Base-by-base conservation (phyloP, 495 filamentous ascomycete species). In the Annulohypoxylon stygium region DNA sequence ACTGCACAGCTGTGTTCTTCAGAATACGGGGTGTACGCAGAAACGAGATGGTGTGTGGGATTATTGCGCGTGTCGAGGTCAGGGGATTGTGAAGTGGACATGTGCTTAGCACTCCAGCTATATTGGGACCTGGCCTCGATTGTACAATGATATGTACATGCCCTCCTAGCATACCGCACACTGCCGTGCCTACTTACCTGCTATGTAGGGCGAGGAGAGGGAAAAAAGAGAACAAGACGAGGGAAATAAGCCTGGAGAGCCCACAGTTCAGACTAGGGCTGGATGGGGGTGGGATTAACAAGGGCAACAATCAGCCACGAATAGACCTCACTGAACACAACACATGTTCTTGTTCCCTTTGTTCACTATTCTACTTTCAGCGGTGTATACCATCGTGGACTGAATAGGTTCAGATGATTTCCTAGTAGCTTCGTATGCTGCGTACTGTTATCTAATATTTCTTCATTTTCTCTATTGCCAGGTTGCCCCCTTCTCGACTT, bases 31-130 rank as follows among this genome's bases (percentile, higher is more conserved):
- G 63, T 66, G 61, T 66, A 59, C 43, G 34, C 43, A 45, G 9
- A 60, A 57, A 68, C 26, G 58, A 61, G 41, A 60, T 65, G 69
- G 73, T 69, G 73, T 64, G 57, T 74, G 69, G 63, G 66, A 74
- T 61, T 65, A 75, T 75, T 69, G 61, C 73, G 69, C 73, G 65
- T 75, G 73, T 71, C 57, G 12, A 73, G 65, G 73, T 72, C 73
- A 69, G 53, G 69, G 64, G 63, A 68, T 70, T 50, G n/a, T 57
- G 41, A 26, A 57, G 67, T 74, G 65, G 73, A 23, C 72, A 71
- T 61, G 67, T 74, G 72, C 69, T 76, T 70, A 72, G 37, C 53
- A 69, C 64, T 65, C 47, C 67, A 68, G 54, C 67, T 57, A 37
- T 36, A 68, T 51, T 60, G 54, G 50, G 47, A 36, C 48, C 61